Evolutionary conservation across 2,329 filamentous ascomycete genomes (phyloP).

Genomic region (Dactylellina sp.): DNA sequence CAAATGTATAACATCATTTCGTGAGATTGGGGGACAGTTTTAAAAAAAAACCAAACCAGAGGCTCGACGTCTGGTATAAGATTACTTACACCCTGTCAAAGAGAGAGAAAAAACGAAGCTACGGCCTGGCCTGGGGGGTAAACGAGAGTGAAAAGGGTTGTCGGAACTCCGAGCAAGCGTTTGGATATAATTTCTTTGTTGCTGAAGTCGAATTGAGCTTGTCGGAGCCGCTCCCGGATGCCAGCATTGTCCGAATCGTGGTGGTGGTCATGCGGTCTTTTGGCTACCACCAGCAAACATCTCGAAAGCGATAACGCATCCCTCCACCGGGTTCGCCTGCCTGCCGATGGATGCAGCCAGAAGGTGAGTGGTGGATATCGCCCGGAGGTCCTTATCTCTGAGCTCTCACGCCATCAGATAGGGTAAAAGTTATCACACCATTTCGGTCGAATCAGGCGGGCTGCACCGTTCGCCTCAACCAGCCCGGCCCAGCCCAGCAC

Average conservation of each 20-base stretch:
- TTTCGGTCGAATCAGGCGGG: conserved; percentile 54
- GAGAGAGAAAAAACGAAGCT: conserved; percentile 34
- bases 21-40: conserved; percentile 2
- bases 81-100: conserved; percentile 20
- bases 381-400: conserved; percentile 45
- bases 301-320: conserved; percentile 46
- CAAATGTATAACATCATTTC: conserved; percentile 40
- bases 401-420: conserved; percentile 57
- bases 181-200: conserved; percentile 42
- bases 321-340: conserved; percentile 55
- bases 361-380: conserved; percentile 44
- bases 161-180: conserved; percentile 48
- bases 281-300: background rate
- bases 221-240: conserved; percentile 54
- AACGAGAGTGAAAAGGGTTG: conserved; percentile 4
- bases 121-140: conserved; percentile 22
- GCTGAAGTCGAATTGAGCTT: conserved; percentile 28
- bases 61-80: conserved; percentile 3
- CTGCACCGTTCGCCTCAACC: conserved; percentile 44
- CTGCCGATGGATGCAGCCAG: conserved; percentile 40
- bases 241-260: conserved; percentile 22
- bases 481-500: too few relatives aligned
- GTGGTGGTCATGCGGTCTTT: too few relatives aligned
- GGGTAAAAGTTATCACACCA: conserved; percentile 57
- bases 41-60: background rate